Base-by-base conservation (phyloP, 495 filamentous ascomycete genomes). In the Aspergillus panamensis region DNA sequence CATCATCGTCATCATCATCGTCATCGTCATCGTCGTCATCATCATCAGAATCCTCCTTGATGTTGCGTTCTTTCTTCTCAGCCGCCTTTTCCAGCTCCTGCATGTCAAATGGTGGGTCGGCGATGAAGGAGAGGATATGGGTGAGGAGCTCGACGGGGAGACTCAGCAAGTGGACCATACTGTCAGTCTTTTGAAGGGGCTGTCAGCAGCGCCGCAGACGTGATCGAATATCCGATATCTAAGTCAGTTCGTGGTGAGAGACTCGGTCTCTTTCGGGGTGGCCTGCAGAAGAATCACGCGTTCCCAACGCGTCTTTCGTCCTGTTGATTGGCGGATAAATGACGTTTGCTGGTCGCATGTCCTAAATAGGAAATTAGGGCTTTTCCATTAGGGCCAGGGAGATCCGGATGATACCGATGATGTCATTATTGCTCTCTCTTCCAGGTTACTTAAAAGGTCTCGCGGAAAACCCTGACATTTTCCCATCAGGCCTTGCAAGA, bases 111-210 rank as follows among this genome's bases (percentile, higher is more conserved):
- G 9, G 21, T 3, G 14, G 14, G 10, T 47, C 21, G 25, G 33
- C 30, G 6, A 55, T n/a, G 20, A 60, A 55, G 17, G 35, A 19
- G 2, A 55, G 10, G 10, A 55, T 55, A 7, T 53, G 51, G 33
- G 35, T 3, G 0, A 60, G 45, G 8, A 55, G 35, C 58, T 55
- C 51, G 9, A 44, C 20, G 25, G 51, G 51, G 45, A 59, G 51
- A 4, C n/a, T 5, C 20, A 53, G 51, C 33, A 60, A 12, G 32
- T 43, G 44, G 25, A 20, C 33, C 51, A 55, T 60, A 20, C 10
- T 37, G 31, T 30, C 9, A 14, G 49, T n/a, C 3, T 5, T 21
- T 6, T 5, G 7, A 17, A 47, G 37, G n/a, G 19, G 9, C 43
- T 7, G 19, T 16, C n/a, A 12, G 43, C 43, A 16, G n/a, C 3